Percentiles rank a stretch among this genome's conserved stretches.
Conservation (phyloP, 768 basidiomycete genomes). For the Tricholoma bakamatsutake region DNA sequence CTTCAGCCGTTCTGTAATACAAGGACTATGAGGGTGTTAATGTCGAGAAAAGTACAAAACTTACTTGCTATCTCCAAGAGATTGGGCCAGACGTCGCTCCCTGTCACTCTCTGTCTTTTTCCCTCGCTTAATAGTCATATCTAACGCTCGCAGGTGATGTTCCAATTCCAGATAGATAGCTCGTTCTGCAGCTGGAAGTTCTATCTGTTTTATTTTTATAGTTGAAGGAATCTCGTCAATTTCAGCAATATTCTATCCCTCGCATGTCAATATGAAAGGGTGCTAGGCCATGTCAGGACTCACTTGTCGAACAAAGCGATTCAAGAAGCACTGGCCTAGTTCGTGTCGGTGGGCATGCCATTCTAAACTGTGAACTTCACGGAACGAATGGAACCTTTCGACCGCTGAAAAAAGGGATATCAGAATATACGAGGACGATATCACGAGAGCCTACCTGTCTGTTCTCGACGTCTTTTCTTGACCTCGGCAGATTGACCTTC, state of each 20-base stretch:
- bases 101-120: constrained; percentile 77
- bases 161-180: constrained; percentile 94
- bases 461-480: constrained; percentile 77
- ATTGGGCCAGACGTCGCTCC: constrained; percentile 80
- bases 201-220: constrained; percentile 53
- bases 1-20: constrained; percentile 70
- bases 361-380: constrained; percentile 85
- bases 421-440: constrained; percentile 4
- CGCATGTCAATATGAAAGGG: constrained; percentile 5
- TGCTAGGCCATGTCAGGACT: constrained; percentile 13
- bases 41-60: constrained; percentile 20
- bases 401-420: constrained; percentile 45
- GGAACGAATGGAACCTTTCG: constrained; percentile 94
- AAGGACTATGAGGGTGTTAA: constrained; percentile 1
- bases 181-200: constrained; percentile 87
- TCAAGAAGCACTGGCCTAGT: constrained; percentile 75
- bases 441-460: constrained; percentile 55
- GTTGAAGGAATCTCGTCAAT: constrained; percentile 91
- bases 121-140: constrained; percentile 70
- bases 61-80: constrained; percentile 85
- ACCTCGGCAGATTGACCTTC: constrained; percentile 71
- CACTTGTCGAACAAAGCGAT: constrained; percentile 83
- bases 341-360: constrained; percentile 89
- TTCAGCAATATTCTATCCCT: constrained; percentile 81
- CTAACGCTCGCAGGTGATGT: constrained; percentile 85